Base-by-base conservation (phyloP, 148 eudicot species). In the Arctostaphylos glauca region DNA sequence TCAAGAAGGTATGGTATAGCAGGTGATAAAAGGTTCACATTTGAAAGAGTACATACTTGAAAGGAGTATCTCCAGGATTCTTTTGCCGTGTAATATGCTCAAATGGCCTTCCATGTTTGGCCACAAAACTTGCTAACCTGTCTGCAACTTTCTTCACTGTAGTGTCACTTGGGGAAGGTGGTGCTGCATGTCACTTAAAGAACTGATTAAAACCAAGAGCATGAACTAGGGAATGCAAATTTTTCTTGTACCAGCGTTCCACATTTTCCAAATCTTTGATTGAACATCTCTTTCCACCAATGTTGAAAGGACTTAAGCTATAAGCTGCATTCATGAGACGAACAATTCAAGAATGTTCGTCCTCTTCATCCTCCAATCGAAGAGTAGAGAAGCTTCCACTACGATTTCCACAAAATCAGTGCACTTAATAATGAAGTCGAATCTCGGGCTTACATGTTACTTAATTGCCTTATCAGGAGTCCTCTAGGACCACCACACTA, bases 181-280 rank as follows among this genome's bases (percentile, higher is more conserved):
- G 95, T 90, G 94, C 98, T 96, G 99, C 99, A 96, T 92, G 86
- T 92, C 94, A 96, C 99, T 96, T 94, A 94, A 95, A 96, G 91
- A 92, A 93, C 94, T 86, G 90, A 89, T 96, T 94, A 96, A 96
- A 86, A 96, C 91, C 97, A 81, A 88, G 93, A 89, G 95, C 94
- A 93, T 96, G 95, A 92, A 92, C 92, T 92, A 92, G 88, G 84
- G 88, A 93, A 96, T 89, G 88, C 86, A 90, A 92, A 96, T 84
- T 90, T 94, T 93, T 92, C 93, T 93, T 90, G 97, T 87, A 91
- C 94, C 94, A 92, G 92, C 91, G 82, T 87, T 87, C 86, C 92
- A 91, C 87, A 92, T 83, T 85, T 92, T 91, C 95, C 93, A 90
- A 89, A 93, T 92, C 93, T 86, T 88, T 93, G 90, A 95, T 81